Evolutionary conservation across 129 eudicot species (phyloP), one percentile per base, ranked within the genome.

Genomic region (Pittosporum tobira): DNA sequence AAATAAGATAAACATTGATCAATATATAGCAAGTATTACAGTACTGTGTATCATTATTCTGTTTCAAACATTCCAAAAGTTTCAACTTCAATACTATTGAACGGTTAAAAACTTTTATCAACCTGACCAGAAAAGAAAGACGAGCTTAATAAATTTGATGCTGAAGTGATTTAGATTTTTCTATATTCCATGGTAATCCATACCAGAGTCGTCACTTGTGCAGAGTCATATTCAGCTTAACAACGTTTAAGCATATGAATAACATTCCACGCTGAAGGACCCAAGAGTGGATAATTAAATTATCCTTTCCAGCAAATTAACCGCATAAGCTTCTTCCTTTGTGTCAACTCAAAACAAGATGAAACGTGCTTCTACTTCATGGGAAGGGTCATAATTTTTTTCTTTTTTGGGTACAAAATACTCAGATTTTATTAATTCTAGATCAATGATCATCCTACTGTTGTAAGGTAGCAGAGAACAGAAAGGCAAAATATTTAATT

Each of bases 401-500:
- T 21, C 12, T 20, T 4, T 23, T 37, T 37, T 44, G 48, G 48
- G 51, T 47, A 1, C 11, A 6, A 36, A 9, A 42, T 27, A 59
- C 68, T 64, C 44, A 58, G 59, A 40, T 64, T 53, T 57, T 62
- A 64, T 59, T 38, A 47, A 50, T 68, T 49, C n/a, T 51, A 57
- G 50, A 70, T 57, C 51, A 62, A 59, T 62, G 46, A 44, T 67
- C 48, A 56, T 50, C 71, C 51, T 53, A 50, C 65, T 66, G 64
- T 63, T 44, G 23, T 56, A 59, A 66, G 69, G 34, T 57, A 64
- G 44, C 63, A 66, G 76, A 58, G 51, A 71, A 48, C 42, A 30
- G 61, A 70, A 72, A 54, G 67, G 59, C 37, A 73, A 71, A 55
- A 37, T n/a, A 54, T 70, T 37, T 67, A 69, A 47, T 53, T 75